phyloP scores from a whole-genome alignment of 768 basidiomycete genomes.

The Psilocybe sp. region DNA sequence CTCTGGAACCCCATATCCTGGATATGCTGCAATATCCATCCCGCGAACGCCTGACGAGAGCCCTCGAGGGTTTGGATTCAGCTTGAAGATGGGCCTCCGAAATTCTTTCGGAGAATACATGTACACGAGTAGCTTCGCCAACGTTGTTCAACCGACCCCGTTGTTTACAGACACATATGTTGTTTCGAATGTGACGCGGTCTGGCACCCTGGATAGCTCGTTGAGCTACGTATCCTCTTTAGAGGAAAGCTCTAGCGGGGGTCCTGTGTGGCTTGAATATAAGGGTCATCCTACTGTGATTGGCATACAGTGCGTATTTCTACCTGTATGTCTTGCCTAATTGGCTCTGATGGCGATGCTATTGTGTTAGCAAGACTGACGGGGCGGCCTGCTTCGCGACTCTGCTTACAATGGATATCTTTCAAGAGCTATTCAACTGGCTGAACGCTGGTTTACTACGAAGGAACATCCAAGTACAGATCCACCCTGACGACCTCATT shows the following conservation, averaged over 20 bases:
- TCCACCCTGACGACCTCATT: background rate
- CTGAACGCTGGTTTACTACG: constrained; percentile 2
- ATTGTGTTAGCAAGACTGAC: background rate
- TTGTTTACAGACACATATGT: constrained; percentile 1
- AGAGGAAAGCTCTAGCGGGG: constrained; percentile 5
- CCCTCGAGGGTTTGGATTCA: constrained; percentile 9
- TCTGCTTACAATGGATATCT: constrained; percentile 6
- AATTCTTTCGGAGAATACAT: constrained; percentile 7
- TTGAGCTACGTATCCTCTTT: constrained; percentile 5
- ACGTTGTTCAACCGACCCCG: background rate
- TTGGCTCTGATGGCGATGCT: background rate
- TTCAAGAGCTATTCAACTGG: constrained; percentile 8
- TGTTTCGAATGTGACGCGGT: background rate
- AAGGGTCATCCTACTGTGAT: background rate
- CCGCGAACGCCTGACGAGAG: background rate
- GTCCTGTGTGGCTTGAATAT: constrained; percentile 11
- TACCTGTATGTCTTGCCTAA: background rate
- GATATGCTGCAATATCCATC: constrained; percentile 7
- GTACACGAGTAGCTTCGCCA: constrained; percentile 8
- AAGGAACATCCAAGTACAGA: constrained; percentile 9
- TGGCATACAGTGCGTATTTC: constrained; percentile 11
- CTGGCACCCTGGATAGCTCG: background rate
- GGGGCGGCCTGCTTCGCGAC: constrained; percentile 1
- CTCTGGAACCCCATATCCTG: background rate
- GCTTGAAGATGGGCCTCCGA: constrained; percentile 6